A percentile compares a stretch with the other conserved stretches of the same genome.
These are phyloP conservation scores for Cerioporus squamosus DNA, from an alignment of 1,284 basidiomycete species.

Conservation along the genomic window DNA sequence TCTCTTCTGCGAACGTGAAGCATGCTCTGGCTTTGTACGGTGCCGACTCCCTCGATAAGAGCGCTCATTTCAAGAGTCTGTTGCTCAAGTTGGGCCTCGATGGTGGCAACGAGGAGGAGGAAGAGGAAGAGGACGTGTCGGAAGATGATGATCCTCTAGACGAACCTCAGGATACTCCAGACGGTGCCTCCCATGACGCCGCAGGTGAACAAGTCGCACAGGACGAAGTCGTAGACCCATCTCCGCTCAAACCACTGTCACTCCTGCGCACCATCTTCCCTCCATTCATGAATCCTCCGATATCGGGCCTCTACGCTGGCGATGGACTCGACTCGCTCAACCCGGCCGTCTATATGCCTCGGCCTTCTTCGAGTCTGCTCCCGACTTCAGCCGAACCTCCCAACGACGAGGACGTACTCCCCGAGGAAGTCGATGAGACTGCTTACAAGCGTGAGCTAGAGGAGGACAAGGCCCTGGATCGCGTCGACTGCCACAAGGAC, in stretches of 20 bases:
- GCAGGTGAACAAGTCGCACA: conserved; percentile 1
- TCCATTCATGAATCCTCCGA: conserved; percentile 31
- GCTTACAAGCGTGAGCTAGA: conserved; percentile 46
- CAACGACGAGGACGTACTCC: conserved; percentile 38
- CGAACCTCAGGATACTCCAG: no score
- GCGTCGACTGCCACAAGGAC: conserved; percentile 38
- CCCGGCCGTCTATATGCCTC: conserved; percentile 26
- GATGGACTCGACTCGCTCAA: conserved; percentile 2
- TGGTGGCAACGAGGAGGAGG: conserved; percentile 21
- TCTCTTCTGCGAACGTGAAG: conserved; percentile 46
- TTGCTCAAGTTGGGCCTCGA: conserved; percentile 20
- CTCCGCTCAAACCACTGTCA: not conserved
- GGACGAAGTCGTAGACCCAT: conserved; percentile 1
- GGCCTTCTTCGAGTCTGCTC: conserved; percentile 21
- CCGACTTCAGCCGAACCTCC: conserved; percentile 4
- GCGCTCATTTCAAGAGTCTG: conserved; percentile 41
- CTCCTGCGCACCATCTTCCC: conserved; percentile 30
- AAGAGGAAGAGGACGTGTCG: not conserved
- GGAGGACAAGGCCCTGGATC: conserved; percentile 52
- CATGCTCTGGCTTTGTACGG: conserved; percentile 50
- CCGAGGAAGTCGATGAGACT: conserved; percentile 47
- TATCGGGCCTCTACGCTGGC: conserved; percentile 1
- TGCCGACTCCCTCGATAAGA: conserved; percentile 31
- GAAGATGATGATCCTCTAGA: conserved; percentile 7
- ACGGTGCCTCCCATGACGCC: not conserved